Percentiles rank a stretch among this genome's conserved stretches.
phyloP scores from a whole-genome alignment of 2,329 filamentous ascomycete species.

The Apiospora pterosperma region DNA sequence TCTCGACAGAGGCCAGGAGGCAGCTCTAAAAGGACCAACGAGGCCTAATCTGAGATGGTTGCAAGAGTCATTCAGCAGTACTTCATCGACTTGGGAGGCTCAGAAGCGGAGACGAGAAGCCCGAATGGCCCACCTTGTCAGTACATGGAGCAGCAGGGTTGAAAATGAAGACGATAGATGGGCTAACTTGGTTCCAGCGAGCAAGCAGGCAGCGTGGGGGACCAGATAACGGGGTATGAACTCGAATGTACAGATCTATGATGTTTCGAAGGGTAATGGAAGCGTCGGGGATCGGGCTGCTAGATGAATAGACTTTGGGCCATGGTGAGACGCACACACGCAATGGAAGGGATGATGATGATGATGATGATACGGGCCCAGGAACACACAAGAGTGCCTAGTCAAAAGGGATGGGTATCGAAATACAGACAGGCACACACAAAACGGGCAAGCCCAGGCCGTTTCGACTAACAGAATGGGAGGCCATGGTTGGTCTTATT shows the following conservation, averaged over 20 bases:
- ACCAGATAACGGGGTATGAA: neutral
- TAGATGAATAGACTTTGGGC: neutral
- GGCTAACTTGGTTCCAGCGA: neutral
- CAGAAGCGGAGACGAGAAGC: neutral
- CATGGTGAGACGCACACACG: neutral
- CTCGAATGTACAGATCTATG: constrained; percentile 2
- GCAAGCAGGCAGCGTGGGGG: neutral
- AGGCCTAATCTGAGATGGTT: neutral
- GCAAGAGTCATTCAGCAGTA: neutral
- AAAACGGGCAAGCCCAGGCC: neutral
- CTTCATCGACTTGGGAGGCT: neutral
- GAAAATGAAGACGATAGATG: neutral
- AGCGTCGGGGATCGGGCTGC: neutral
- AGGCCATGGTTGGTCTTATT: neutral
- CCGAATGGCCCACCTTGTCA: neutral
- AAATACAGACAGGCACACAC: neutral
- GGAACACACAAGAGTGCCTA: neutral
- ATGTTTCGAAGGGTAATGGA: constrained; percentile 3
- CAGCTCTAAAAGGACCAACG: neutral
- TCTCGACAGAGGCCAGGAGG: neutral
- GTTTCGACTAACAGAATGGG: neutral
- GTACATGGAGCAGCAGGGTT: neutral
- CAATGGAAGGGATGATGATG: neutral
- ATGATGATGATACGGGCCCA: neutral
- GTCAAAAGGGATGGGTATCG: neutral